Evolutionary conservation across 2,329 filamentous ascomycete genomes (phyloP), one percentile per base, ranked within the genome.

Genomic region (Colletotrichum liaoningense): DNA sequence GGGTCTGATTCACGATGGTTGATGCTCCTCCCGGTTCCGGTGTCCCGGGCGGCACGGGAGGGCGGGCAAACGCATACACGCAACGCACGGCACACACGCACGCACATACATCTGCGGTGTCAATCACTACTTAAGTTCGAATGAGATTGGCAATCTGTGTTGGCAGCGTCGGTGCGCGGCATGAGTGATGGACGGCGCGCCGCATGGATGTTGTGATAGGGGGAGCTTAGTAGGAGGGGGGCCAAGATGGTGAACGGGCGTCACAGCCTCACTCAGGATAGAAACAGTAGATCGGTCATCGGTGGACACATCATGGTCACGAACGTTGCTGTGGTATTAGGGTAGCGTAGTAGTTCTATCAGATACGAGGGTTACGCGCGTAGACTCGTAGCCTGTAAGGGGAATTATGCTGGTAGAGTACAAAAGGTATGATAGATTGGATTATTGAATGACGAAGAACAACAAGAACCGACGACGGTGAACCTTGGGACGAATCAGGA

Each of bases 221-320:
- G 55, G 30, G 9, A 3, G 14, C 5, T 49, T 49, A 49, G 30
- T 49, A 49, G 30, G 12, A 26, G 26, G 49, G 38, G 63, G 49
- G 33, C 14, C 16, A 5, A 24, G 22, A 46, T 22, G 6, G 26
- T 24, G 49, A 35, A 46, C 52, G 49, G 52, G 12, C 24, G 54
- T 62, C 71, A 73, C 71, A 65, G 71, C 71, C 71, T 73, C 67
- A 33, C 71, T 33, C 67, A 26, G 56, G 56, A 73, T 73, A 73
- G 70, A 70, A 73, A 70, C 70, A 49, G 9, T 3, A 7, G 42
- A 49, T 49, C 42, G 42, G 42, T 49, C 19, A 49, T 49, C 42
- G 42, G 42, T 49, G 42, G 19, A 49, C 42, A n/a, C 3, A 22
- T 35, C 0, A 35, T 12, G 33, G 33, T 35, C 11, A 4, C 19